Percentiles rank a stretch among this genome's conserved stretches.
Evolutionary conservation across 805 yeast genomes (phyloP).

Genomic region (Nematodospora valgi): DNA sequence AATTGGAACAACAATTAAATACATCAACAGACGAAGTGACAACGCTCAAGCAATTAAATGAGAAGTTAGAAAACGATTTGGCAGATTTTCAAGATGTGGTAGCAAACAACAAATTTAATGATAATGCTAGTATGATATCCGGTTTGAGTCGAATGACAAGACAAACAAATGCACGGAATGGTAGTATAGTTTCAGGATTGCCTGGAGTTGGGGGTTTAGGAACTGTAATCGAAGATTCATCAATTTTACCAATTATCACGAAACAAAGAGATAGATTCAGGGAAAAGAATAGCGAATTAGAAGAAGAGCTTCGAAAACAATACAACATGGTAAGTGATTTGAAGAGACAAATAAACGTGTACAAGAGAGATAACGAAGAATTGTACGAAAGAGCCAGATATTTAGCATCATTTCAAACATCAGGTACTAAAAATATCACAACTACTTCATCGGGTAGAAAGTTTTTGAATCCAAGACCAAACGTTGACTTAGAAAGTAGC

Average conservation of each 20-base stretch:
- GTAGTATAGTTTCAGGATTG: constrained; percentile 19
- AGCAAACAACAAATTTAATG: constrained; percentile 44
- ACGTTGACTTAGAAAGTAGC: constrained; percentile 51
- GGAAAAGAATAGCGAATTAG: constrained; percentile 76
- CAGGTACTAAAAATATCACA: constrained; percentile 10
- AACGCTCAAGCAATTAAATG: constrained; percentile 45
- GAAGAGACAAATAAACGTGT: constrained; percentile 56
- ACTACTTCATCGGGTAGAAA: constrained; percentile 12
- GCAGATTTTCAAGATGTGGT: constrained; percentile 47
- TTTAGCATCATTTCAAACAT: constrained; percentile 45
- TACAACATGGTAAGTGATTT: constrained; percentile 53
- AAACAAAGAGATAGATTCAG: constrained; percentile 95
- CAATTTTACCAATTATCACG: constrained; percentile 80
- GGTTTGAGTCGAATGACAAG: constrained; percentile 34
- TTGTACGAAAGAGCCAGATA: constrained; percentile 76
- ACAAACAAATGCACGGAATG: constrained; percentile 26
- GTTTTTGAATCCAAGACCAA: constrained; percentile 29
- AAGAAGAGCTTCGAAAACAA: constrained; percentile 69
- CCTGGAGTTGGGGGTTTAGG: constrained; percentile 19
- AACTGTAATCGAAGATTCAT: constrained; percentile 19
- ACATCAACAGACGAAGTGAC: constrained; percentile 36
- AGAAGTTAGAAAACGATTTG: constrained; percentile 72
- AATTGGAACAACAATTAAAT: constrained; percentile 37
- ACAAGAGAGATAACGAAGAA: constrained; percentile 73
- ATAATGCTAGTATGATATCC: constrained; percentile 65